Evolutionary conservation across 768 basidiomycete genomes (phyloP).

Genomic region (Macrolepiota dolichaula): DNA sequence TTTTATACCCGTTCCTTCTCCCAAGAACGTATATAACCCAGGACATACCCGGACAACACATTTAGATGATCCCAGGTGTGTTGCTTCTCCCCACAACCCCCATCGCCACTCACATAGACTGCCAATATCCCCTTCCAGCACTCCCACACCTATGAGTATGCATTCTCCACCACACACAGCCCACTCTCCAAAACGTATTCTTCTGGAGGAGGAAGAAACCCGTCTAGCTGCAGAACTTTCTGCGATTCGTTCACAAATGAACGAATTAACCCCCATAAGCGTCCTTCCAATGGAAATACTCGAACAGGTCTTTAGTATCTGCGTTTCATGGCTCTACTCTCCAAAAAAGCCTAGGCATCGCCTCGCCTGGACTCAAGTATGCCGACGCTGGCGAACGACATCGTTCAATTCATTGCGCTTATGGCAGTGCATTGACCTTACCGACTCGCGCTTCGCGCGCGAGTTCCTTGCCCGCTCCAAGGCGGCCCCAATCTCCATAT

Average conservation of each 20-base stretch:
- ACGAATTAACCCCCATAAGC: constrained; percentile 26
- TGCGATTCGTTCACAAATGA: constrained; percentile 21
- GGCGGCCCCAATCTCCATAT: constrained; percentile 31
- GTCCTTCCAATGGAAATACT: constrained; percentile 37
- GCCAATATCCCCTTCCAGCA: not conserved
- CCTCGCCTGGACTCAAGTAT: constrained; percentile 41
- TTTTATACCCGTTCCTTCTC: not conserved
- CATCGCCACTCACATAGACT: not conserved
- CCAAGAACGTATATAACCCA: not conserved
- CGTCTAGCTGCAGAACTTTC: constrained; percentile 26
- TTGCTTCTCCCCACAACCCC: not conserved
- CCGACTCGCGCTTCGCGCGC: constrained; percentile 27
- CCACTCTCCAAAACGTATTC: constrained; percentile 8
- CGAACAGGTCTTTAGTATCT: constrained; percentile 34
- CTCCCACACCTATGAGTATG: not conserved
- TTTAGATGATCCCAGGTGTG: not conserved
- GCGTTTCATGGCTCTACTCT: constrained; percentile 33
- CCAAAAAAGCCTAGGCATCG: constrained; percentile 24
- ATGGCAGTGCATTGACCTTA: constrained; percentile 38
- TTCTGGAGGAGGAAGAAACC: constrained; percentile 23
- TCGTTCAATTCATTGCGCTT: constrained; percentile 32
- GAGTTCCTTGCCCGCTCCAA: constrained; percentile 34
- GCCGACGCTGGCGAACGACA: constrained; percentile 32
- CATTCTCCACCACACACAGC: not conserved
- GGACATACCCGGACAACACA: not conserved